Percentiles rank a stretch among this genome's conserved stretches.
phyloP scores from a whole-genome alignment of 345 rosid genomes.

The Salix koriyanagi region DNA sequence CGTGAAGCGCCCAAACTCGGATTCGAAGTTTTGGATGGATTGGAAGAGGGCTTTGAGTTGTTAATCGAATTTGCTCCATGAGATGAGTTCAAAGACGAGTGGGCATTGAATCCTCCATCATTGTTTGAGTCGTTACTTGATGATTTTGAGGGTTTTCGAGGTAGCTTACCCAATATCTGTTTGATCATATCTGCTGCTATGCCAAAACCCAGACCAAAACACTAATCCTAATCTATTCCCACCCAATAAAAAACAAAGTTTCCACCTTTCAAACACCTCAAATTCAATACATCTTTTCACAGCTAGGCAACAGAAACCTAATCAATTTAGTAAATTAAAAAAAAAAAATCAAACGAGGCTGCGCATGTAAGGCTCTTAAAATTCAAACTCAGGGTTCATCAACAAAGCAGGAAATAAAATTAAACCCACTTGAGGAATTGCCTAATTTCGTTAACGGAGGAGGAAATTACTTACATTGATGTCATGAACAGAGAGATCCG shows the following conservation, averaged over 20 bases:
- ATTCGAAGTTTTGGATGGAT: constrained; percentile 36
- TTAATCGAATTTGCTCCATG: constrained; percentile 38
- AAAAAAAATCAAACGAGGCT: constrained; percentile 3
- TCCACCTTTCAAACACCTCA: constrained; percentile 17
- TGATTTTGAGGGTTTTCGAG: constrained; percentile 65
- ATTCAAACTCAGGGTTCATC: background rate
- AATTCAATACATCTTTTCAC: constrained; percentile 10
- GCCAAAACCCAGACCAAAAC: constrained; percentile 11
- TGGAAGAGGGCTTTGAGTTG: constrained; percentile 30
- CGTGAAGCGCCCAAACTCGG: constrained; percentile 30
- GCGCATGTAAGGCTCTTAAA: background rate
- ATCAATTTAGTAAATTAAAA: background rate
- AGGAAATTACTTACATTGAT: constrained; percentile 28
- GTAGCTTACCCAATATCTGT: constrained; percentile 73
- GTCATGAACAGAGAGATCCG: constrained; percentile 20
- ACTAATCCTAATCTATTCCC: constrained; percentile 1
- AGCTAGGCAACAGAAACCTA: constrained; percentile 2
- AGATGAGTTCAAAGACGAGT: constrained; percentile 33
- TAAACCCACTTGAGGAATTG: background rate
- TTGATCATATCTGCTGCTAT: constrained; percentile 52
- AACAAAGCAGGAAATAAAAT: background rate
- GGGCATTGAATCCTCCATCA: constrained; percentile 41
- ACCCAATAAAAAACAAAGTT: constrained; percentile 10
- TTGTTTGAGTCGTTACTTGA: constrained; percentile 42
- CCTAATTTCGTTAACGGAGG: background rate